Evolutionary conservation across 129 eudicot species (phyloP).

Genomic region (Arctium minus): DNA sequence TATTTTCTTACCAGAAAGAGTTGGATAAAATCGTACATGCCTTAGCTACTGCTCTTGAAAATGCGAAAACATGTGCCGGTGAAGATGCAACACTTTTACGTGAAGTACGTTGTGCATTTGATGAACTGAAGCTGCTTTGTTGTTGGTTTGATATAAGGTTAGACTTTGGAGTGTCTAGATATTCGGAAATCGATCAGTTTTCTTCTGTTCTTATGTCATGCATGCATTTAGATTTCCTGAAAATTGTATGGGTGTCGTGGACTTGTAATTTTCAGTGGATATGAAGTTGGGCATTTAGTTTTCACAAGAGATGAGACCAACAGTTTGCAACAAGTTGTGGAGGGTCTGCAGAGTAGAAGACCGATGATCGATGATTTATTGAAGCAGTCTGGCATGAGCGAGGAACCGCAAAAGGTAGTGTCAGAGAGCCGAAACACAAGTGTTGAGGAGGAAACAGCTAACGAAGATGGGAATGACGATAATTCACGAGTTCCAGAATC

Average conservation of each 20-base stretch:
- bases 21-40: slow-evolving; percentile 19
- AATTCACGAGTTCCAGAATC: background rate
- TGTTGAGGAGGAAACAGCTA: background rate
- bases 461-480: background rate
- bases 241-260: background rate
- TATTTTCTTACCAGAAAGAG: slow-evolving; percentile 21
- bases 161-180: background rate
- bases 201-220: background rate
- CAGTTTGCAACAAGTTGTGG: slow-evolving; percentile 2
- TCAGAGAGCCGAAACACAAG: background rate
- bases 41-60: slow-evolving; percentile 14
- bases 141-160: slow-evolving; percentile 37
- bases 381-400: background rate
- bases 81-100: slow-evolving; percentile 6
- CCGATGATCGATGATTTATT: slow-evolving; percentile 12
- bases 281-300: background rate
- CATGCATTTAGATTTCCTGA: background rate
- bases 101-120: slow-evolving; percentile 12
- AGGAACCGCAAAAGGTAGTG: background rate
- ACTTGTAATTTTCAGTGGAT: background rate
- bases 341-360: slow-evolving; percentile 7
- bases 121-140: slow-evolving; percentile 32
- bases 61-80: background rate
- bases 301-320: background rate
- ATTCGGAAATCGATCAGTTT: background rate